Conservation (phyloP, 257 asterid species). For the Agastache rugosa region DNA sequence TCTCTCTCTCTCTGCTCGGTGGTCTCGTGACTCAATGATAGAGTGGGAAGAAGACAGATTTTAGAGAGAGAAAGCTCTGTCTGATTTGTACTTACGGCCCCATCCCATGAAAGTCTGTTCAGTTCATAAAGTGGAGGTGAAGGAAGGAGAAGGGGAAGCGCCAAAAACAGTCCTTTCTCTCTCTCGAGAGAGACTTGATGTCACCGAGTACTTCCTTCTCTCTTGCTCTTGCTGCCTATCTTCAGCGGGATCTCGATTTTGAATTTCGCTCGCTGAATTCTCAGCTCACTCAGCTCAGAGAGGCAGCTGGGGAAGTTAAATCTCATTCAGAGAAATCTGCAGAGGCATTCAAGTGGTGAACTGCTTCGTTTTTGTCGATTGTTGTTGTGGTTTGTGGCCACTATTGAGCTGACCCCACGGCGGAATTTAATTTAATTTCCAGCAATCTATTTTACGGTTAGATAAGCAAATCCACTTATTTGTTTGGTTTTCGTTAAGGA, state of each 20-base stretch:
- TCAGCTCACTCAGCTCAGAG: background rate
- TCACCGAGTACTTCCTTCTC: background rate
- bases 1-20: background rate
- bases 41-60: slow-evolving; percentile 23
- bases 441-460: slow-evolving; percentile 3
- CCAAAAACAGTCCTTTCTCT: background rate
- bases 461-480: slow-evolving; percentile 11
- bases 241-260: background rate
- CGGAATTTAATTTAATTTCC: slow-evolving; percentile 17
- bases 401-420: slow-evolving; percentile 41
- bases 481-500: background rate
- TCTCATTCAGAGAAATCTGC: background rate
- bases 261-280: background rate
- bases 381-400: slow-evolving; percentile 33
- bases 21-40: slow-evolving; percentile 13
- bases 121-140: background rate
- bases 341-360: slow-evolving; percentile 2
- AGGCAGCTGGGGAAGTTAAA: background rate
- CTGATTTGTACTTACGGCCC: background rate
- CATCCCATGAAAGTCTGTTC: slow-evolving; percentile 11
- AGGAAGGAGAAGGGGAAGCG: background rate
- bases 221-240: background rate
- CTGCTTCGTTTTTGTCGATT: slow-evolving; percentile 10
- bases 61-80: slow-evolving; percentile 30
- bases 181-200: background rate